Evolutionary conservation across 2,329 filamentous ascomycete species (phyloP), one percentile per base, ranked within the genome.

Genomic region (Aspergillus sp.): DNA sequence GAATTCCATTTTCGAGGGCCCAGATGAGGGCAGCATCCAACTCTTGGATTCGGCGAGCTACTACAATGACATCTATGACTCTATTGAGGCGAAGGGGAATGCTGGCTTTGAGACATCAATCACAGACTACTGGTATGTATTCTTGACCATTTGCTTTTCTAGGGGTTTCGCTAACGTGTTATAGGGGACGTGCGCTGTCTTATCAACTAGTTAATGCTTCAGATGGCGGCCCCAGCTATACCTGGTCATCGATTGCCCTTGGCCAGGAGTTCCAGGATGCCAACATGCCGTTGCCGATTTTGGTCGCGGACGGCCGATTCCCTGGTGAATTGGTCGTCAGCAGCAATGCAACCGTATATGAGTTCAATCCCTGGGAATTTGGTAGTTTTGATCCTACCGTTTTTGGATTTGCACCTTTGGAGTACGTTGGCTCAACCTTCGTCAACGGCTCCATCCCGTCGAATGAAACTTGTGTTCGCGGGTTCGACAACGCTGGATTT

Each of bases 401-500:
- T 4, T 88, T 80, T 64, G 90, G 84, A 5, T 93, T 92, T 64
- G 87, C 83, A 0, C 90, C 90, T 1, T 76, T 89, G 5, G 77
- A 86, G 60, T 93, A 88, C 62, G 73, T 93, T 2, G 90, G 90
- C 2, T 90, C 90, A 2, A 86, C 86, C 63, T 92, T 93, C 71
- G 82, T 79, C 40, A 79, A 76, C 6, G 90, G 90, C 19, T 68
- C 71, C 7, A 73, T 95, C 19, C 76, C 83, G 0, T 70, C 77
- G 11, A 72, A 80, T 55, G 82, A 83, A 44, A 71, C 76, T 27
- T 96, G 93, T 68, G 82, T 96, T 15, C 80, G 83, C 7, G 93
- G 93, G 1, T 92, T 92, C 62, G 93, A 96, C 74, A 92, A 92
- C 66, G 84, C 84, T 23, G 90, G 90, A 6, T 96, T 85, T 69